Evolutionary conservation across 176 grass and related monocot species (phyloP).

Genomic region (Zea mays): DNA sequence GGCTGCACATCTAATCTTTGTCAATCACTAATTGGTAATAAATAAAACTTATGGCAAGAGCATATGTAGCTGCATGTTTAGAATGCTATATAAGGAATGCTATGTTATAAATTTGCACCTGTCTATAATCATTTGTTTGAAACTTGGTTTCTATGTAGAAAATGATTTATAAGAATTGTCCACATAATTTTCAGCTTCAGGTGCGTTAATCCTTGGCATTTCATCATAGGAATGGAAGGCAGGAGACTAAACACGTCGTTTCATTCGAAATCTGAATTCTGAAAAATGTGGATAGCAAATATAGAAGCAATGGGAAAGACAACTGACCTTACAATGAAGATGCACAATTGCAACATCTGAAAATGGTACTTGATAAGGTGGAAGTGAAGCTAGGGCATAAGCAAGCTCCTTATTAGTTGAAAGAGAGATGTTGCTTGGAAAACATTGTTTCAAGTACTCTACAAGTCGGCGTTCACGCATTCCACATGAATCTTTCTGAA

Average conservation of each 20-base stretch:
- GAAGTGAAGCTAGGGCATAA: slow-evolving; percentile 74
- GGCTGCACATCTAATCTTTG: neutral
- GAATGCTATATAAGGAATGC: neutral
- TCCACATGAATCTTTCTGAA: slow-evolving; percentile 59
- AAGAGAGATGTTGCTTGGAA: slow-evolving; percentile 59
- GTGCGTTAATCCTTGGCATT: neutral
- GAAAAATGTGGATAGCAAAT: slow-evolving; percentile 25
- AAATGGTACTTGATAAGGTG: slow-evolving; percentile 78
- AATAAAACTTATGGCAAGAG: neutral
- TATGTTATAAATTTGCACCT: neutral
- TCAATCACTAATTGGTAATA: neutral
- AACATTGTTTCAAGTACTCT: slow-evolving; percentile 90
- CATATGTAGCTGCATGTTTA: neutral
- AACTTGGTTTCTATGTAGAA: neutral
- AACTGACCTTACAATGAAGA: slow-evolving; percentile 75
- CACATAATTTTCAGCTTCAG: neutral
- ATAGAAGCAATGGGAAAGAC: slow-evolving; percentile 15
- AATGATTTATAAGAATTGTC: neutral
- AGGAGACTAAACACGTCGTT: neutral
- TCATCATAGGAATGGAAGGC: neutral
- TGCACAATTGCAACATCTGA: slow-evolving; percentile 71
- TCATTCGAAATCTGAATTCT: slow-evolving; percentile 13
- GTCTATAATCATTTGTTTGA: neutral
- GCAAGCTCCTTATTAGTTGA: slow-evolving; percentile 91
- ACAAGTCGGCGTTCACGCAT: slow-evolving; percentile 58